Evolutionary conservation across 352 stramenopile genomes (phyloP), one percentile per base, ranked within the genome.

Genomic region (Peronospora belbahrii): DNA sequence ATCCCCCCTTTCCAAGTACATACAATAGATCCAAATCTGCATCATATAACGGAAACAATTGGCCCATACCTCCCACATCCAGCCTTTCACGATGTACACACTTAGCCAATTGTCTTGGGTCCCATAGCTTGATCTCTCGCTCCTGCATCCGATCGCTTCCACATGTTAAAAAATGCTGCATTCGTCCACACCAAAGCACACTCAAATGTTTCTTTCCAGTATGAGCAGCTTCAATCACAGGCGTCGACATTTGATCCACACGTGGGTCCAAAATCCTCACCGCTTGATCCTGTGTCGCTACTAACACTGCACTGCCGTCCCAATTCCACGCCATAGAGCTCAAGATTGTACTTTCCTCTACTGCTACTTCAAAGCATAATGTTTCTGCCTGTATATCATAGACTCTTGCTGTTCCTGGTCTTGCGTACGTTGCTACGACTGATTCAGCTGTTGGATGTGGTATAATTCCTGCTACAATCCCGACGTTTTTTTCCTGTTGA

Each of bases 111-210:
- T 75, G 61, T n/a, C 78, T 68, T 18, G 62, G 49, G 14, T 92
- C 81, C 81, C 77, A 92, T 4, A 92, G 52, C 53, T 87, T 87
- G 8, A 92, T 48, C 40, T 92, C 81, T 2, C 75, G 51, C 39
- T 88, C 78, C 37, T 86, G 77, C 65, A 85, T 72, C 6, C 43
- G 48, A 40, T 83, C 72, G 39, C 67, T 80, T 9, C 81, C 78
- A 8, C 64, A 68, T 2, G 77, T 86, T 18, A 85, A 20, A 40
- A 87, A 79, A 24, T 73, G 59, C 19, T 74, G 64, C 11, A 54
- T 62, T 3, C 62, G 59, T 20, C 70, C 72, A 45, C 71, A 82
- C 77, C 77, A 92, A 1, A 62, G 50, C 7, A 88, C 62, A 58
- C 59, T 77, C 15, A 69, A 56, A 14, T 67, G 64, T 10, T 68